Percentiles rank a stretch among this genome's conserved stretches.
Evolutionary conservation across 257 asterid genomes (phyloP).

Genomic region (Ehretia macrophylla): DNA sequence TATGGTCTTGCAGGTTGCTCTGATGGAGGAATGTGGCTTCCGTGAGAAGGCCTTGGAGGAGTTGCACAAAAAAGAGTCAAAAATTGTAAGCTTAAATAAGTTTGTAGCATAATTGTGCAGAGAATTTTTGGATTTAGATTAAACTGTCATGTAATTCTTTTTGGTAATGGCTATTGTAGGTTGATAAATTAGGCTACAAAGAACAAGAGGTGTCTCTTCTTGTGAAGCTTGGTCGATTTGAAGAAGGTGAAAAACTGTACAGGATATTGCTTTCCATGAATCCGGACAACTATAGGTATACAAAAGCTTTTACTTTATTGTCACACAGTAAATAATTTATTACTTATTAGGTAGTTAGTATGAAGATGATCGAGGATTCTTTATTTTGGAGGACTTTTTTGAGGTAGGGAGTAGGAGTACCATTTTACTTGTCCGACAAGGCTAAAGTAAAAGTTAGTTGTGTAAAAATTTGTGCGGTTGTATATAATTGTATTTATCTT

Average conservation of each 20-base stretch:
- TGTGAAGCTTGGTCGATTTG: constrained; percentile 68
- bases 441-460: too few relatives aligned
- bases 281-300: constrained; percentile 91
- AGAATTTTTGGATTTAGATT: constrained; percentile 4
- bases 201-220: constrained; percentile 90
- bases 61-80: constrained; percentile 75
- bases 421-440: too few relatives aligned
- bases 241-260: constrained; percentile 78
- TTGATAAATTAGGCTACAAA: constrained; percentile 74
- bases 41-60: constrained; percentile 86
- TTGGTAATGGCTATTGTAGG: constrained; percentile 43
- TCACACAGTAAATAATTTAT: neutral
- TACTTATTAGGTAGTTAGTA: too few relatives aligned
- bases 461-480: too few relatives aligned
- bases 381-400: too few relatives aligned
- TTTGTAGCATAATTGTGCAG: neutral
- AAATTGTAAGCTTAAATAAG: constrained; percentile 60
- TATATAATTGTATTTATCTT: too few relatives aligned
- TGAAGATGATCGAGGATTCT: too few relatives aligned
- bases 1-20: constrained; percentile 54
- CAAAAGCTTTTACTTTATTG: constrained; percentile 3
- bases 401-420: too few relatives aligned
- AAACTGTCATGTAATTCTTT: constrained; percentile 4
- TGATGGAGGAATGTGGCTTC: constrained; percentile 87
- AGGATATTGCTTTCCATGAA: constrained; percentile 75